Conservation (phyloP, 2,329 filamentous ascomycete genomes). For the Raffaelea ambrosiae region DNA sequence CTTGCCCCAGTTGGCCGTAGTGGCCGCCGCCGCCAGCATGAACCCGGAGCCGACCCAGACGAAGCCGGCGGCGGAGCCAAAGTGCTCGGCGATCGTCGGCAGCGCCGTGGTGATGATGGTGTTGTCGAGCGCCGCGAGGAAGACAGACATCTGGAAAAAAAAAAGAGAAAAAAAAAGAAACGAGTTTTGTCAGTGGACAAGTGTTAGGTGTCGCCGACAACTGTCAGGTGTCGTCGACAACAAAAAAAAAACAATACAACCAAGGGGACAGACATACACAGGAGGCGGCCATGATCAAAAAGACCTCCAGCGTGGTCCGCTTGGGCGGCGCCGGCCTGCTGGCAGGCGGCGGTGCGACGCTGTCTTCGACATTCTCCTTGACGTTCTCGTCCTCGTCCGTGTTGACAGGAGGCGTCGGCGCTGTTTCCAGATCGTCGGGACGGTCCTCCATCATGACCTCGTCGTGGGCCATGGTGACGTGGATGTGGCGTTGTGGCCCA, state of each 20-base stretch:
- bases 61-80: constrained; percentile 61
- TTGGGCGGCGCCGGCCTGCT: no score
- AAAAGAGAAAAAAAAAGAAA: background rate
- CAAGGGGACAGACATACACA: background rate
- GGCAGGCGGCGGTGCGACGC: no score
- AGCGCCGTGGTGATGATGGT: constrained; percentile 61
- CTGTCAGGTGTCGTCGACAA: background rate
- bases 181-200: background rate
- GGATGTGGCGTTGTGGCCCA: background rate
- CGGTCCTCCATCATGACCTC: background rate
- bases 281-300: background rate
- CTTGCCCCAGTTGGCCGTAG: constrained; percentile 62
- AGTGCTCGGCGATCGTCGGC: constrained; percentile 54
- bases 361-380: background rate
- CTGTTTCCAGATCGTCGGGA: background rate
- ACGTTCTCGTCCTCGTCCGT: background rate
- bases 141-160: constrained; percentile 23
- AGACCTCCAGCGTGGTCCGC: background rate
- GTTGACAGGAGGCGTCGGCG: background rate
- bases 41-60: constrained; percentile 72
- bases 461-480: background rate
- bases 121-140: constrained; percentile 46
- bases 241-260: background rate
- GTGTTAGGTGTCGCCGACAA: no score
- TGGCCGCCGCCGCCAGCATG: constrained; percentile 59